Evolutionary conservation across 345 rosid species (phyloP).

Genomic region (Sisymbrium altissimum): DNA sequence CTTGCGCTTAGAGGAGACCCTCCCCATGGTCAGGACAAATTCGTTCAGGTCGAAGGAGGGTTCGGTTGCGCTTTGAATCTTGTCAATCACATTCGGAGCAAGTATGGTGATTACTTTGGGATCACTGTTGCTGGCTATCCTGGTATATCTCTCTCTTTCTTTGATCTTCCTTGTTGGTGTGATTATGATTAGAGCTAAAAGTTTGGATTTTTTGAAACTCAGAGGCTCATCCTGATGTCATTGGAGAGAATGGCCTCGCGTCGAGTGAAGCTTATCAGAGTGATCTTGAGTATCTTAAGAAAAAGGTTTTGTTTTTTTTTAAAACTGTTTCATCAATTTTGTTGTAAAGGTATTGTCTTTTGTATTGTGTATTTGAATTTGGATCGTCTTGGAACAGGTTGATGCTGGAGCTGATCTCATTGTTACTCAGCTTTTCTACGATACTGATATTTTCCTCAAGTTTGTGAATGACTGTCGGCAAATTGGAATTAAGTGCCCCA

Average conservation of each 20-base stretch:
- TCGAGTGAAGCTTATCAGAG: constrained; percentile 55
- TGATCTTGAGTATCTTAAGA: constrained; percentile 87
- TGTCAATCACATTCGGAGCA: constrained; percentile 70
- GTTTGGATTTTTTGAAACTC: neutral
- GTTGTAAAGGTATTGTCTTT: neutral
- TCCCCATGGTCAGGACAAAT: constrained; percentile 95
- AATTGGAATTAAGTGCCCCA: constrained; percentile 81
- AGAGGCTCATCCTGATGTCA: constrained; percentile 96
- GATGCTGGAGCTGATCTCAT: constrained; percentile 98
- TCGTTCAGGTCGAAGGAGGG: constrained; percentile 89
- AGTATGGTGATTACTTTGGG: constrained; percentile 89
- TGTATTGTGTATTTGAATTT: neutral
- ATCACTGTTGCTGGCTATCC: constrained; percentile 99
- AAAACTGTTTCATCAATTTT: neutral
- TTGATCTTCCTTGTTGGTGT: neutral
- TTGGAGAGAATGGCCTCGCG: constrained; percentile 68
- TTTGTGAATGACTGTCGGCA: constrained; percentile 92
- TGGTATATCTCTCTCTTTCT: constrained; percentile 41
- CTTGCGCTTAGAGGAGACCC: constrained; percentile 99
- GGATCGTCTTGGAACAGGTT: constrained; percentile 41
- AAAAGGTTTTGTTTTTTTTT: constrained; percentile 48
- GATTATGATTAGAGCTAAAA: neutral
- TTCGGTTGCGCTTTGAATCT: constrained; percentile 94
- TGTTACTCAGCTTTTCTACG: constrained; percentile 82
- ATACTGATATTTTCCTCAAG: constrained; percentile 83